Evolutionary conservation across 495 filamentous ascomycete genomes (phyloP).

Genomic region (Annulohypoxylon nitens): DNA sequence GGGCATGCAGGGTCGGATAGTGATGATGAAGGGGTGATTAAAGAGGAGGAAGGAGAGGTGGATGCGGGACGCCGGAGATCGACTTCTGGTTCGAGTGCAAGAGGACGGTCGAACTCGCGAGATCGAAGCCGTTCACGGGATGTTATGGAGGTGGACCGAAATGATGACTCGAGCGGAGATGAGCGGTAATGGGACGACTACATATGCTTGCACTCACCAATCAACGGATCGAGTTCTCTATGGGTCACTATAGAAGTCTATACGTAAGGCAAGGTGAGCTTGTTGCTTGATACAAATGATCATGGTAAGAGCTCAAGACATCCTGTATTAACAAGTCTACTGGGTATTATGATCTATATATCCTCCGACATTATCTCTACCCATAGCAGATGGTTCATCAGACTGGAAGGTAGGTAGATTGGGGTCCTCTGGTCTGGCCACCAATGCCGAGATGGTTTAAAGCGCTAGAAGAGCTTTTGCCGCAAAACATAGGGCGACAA

Average conservation of each 20-base stretch:
- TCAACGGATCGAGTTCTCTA: not conserved
- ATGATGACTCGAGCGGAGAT: constrained; percentile 34
- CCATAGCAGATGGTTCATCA: not conserved
- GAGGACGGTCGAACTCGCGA: constrained; percentile 33
- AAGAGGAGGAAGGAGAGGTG: constrained; percentile 25
- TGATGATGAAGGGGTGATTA: constrained; percentile 44
- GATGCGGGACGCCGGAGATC: constrained; percentile 43
- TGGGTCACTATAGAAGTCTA: constrained; percentile 3
- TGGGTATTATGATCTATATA: constrained; percentile 35
- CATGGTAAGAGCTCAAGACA: constrained; percentile 26
- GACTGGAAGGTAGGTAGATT: not conserved
- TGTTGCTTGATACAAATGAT: not conserved
- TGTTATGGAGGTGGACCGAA: constrained; percentile 56
- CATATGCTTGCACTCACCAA: not conserved
- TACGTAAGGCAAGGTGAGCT: not conserved
- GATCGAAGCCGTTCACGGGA: constrained; percentile 43
- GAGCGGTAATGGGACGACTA: constrained; percentile 25
- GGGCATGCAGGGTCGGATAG: constrained; percentile 39
- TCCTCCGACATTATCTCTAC: constrained; percentile 5
- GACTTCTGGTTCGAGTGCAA: constrained; percentile 44
- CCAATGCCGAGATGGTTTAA: not conserved
- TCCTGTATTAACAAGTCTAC: constrained; percentile 21
- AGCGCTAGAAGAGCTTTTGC: constrained; percentile 22
- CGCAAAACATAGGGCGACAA: constrained; percentile 36
- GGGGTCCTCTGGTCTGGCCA: not conserved